These are phyloP conservation scores for Penicillium sp. DNA, from an alignment of 2,329 filamentous ascomycete genomes.

Conservation along the genomic window DNA sequence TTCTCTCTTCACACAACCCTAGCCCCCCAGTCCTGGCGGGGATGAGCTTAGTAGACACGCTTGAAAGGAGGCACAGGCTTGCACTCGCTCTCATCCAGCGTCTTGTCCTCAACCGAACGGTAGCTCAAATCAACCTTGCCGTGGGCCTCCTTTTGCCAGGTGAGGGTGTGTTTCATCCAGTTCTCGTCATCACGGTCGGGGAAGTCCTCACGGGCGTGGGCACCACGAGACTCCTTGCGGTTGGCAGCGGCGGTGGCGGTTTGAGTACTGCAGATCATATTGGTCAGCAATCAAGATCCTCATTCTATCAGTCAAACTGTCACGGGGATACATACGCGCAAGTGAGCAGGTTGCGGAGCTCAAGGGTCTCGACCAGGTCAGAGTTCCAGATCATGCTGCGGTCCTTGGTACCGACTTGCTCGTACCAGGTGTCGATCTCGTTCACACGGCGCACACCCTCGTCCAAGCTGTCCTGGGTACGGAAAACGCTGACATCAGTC, in stretches of 20 bases:
- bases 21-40: conserved; percentile 1
- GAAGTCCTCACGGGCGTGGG: conserved; percentile 94
- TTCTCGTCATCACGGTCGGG: conserved; percentile 91
- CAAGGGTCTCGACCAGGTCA: conserved; percentile 91
- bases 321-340: conserved; percentile 70
- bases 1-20: conserved; percentile 12
- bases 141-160: conserved; percentile 91
- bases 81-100: conserved; percentile 93
- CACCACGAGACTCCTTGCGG: conserved; percentile 95
- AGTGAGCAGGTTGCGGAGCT: conserved; percentile 90
- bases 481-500: conserved; percentile 93
- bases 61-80: conserved; percentile 96
- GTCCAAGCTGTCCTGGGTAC: conserved; percentile 87
- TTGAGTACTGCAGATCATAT: conserved; percentile 61
- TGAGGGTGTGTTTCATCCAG: conserved; percentile 99
- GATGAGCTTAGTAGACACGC: conserved; percentile 51
- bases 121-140: conserved; percentile 83
- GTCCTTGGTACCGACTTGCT: conserved; percentile 90
- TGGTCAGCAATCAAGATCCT: not conserved
- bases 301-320: not conserved
- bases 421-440: conserved; percentile 76
- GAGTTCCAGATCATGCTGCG: conserved; percentile 99
- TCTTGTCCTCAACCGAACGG: conserved; percentile 75
- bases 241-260: conserved; percentile 87
- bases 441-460: conserved; percentile 87